A percentile compares a stretch with the other conserved stretches of the same genome.
Conservation (phyloP, 495 filamentous ascomycete genomes). For the Penicilliopsis zonata region DNA sequence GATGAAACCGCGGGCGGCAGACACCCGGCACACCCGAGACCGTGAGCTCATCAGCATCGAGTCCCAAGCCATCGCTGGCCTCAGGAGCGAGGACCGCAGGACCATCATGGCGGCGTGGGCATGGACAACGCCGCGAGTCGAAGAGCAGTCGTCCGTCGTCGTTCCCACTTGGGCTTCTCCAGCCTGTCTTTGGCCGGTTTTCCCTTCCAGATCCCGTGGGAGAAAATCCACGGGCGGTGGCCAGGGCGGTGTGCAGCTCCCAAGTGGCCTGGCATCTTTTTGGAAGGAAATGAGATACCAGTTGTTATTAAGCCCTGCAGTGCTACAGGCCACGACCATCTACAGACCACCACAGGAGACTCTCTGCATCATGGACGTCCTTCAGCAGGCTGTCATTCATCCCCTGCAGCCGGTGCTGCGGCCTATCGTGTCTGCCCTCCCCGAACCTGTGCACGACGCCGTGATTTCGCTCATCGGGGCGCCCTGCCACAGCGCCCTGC, state of each 20-base stretch:
- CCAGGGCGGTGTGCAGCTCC: no score
- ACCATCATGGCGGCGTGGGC: conserved; percentile 26
- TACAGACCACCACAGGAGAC: no score
- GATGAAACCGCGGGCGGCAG: conserved; percentile 19
- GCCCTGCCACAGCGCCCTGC: conserved; percentile 67
- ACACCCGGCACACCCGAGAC: conserved; percentile 16
- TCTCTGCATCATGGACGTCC: conserved; percentile 22
- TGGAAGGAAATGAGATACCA: no score
- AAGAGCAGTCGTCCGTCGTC: no score
- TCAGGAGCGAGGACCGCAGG: conserved; percentile 28
- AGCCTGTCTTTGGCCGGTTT: no score
- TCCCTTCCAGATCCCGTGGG: conserved; percentile 1
- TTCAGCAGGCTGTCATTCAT: conserved; percentile 41
- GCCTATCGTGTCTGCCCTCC: conserved; percentile 70
- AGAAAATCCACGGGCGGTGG: conserved; percentile 23
- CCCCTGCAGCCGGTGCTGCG: conserved; percentile 55
- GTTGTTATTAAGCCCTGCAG: no score
- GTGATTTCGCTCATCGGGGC: conserved; percentile 71
- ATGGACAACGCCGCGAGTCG: conserved; percentile 4
- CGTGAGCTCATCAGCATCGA: conserved; percentile 16
- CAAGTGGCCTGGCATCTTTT: no score
- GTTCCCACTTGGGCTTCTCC: no score
- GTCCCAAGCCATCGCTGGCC: conserved; percentile 21
- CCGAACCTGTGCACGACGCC: conserved; percentile 60
- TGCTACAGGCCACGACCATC: no score